Evolutionary conservation across 148 eudicot species (phyloP).

Genomic region (Rheum nobile): DNA sequence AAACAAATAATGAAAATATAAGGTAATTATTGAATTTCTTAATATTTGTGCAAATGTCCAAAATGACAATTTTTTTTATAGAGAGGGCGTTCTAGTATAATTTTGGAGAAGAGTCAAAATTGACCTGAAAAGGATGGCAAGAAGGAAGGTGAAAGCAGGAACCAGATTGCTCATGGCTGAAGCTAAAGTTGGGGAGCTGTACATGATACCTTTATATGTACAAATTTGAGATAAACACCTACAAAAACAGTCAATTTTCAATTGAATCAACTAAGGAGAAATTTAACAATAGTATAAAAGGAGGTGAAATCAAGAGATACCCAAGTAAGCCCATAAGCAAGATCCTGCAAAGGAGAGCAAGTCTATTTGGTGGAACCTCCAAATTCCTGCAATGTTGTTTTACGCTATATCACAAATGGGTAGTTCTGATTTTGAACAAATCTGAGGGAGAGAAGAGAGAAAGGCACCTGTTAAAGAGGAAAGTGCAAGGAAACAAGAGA

Average conservation of each 20-base stretch:
- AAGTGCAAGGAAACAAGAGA: neutral
- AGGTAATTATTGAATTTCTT: too few relatives aligned
- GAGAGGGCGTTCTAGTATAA: too few relatives aligned
- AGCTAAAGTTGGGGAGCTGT: constrained; percentile 3
- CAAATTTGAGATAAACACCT: neutral
- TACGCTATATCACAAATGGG: neutral
- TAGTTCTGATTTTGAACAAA: neutral
- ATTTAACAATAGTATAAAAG: too few relatives aligned
- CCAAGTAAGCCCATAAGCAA: neutral
- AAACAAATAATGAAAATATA: too few relatives aligned
- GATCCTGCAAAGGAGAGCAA: neutral
- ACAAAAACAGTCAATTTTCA: neutral
- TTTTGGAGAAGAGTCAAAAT: neutral
- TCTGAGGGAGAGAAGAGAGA: neutral
- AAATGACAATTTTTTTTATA: too few relatives aligned
- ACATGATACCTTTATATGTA: neutral
- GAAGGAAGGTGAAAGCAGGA: constrained; percentile 5
- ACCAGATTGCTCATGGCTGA: neutral
- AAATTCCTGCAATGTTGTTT: neutral
- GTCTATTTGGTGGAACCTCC: neutral
- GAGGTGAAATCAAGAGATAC: too few relatives aligned
- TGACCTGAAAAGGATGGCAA: neutral
- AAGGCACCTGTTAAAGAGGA: neutral
- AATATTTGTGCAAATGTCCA: too few relatives aligned
- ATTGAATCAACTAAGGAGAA: too few relatives aligned